These are phyloP conservation scores for Borovskyia barvae DNA, from an alignment of 208 protist genomes.

Conservation along the genomic window DNA sequence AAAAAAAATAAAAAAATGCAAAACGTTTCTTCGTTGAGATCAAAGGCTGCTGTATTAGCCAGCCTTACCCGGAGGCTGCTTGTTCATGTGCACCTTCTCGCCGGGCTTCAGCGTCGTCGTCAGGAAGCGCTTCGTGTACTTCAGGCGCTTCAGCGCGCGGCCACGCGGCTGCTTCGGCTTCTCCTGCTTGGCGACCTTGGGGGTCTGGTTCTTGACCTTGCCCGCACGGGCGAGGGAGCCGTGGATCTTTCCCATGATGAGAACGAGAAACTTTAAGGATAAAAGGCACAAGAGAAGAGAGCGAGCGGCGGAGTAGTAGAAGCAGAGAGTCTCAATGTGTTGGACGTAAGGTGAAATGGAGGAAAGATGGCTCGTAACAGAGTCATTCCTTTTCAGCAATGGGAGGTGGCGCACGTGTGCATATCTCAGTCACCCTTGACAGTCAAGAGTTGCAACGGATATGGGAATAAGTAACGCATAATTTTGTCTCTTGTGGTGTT, in stretches of 20 bases:
- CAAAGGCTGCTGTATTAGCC: too few relatives aligned
- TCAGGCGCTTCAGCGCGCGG: slow-evolving; percentile 96
- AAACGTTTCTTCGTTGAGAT: neutral
- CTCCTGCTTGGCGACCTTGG: slow-evolving; percentile 95
- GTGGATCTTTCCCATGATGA: slow-evolving; percentile 97
- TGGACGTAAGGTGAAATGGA: too few relatives aligned
- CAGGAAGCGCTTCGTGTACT: slow-evolving; percentile 97
- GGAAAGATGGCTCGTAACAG: too few relatives aligned
- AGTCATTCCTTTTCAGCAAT: too few relatives aligned
- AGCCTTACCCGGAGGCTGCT: slow-evolving; percentile 89
- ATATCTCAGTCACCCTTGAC: too few relatives aligned
- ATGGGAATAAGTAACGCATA: too few relatives aligned
- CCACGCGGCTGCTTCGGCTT: slow-evolving; percentile 94
- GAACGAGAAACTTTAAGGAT: too few relatives aligned
- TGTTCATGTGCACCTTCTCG: slow-evolving; percentile 94
- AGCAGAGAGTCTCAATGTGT: too few relatives aligned
- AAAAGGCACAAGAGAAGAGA: too few relatives aligned
- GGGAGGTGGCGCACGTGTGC: too few relatives aligned
- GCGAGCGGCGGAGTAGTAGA: too few relatives aligned
- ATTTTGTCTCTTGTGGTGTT: neutral
- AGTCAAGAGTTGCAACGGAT: too few relatives aligned
- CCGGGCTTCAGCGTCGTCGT: slow-evolving; percentile 91
- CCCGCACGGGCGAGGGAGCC: slow-evolving; percentile 97
- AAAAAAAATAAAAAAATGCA: neutral
- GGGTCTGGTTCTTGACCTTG: slow-evolving; percentile 98